phyloP scores from a whole-genome alignment of 441 rosid genomes.

The Brassica hybrid region DNA sequence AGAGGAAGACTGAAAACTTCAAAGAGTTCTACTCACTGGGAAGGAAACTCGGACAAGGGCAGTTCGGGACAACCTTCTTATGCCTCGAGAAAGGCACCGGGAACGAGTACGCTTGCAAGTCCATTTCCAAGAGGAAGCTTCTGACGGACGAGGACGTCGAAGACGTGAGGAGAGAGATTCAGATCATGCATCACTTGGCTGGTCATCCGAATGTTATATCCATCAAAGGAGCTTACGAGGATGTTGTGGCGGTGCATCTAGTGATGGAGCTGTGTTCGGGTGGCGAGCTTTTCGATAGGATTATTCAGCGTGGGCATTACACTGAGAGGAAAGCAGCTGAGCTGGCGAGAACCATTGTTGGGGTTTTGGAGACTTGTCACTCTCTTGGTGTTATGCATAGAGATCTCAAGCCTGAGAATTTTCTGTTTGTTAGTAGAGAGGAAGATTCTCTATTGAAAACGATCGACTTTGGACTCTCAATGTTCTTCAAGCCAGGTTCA shows the following conservation, averaged over 20 bases:
- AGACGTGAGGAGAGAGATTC: constrained; percentile 93
- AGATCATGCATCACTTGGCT: constrained; percentile 95
- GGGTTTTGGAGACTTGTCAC: constrained; percentile 94
- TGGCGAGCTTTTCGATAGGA: constrained; percentile 96
- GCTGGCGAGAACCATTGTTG: constrained; percentile 84
- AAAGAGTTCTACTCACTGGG: constrained; percentile 78
- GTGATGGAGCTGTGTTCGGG: constrained; percentile 95
- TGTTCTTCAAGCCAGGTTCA: constrained; percentile 94
- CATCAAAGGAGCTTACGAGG: constrained; percentile 91
- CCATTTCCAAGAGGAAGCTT: constrained; percentile 92
- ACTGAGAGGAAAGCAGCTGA: constrained; percentile 94
- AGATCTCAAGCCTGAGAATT: constrained; percentile 96
- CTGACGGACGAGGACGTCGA: constrained; percentile 86
- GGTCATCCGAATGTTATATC: constrained; percentile 92
- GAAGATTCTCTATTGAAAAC: constrained; percentile 92
- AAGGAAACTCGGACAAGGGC: constrained; percentile 95
- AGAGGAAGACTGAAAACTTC: constrained; percentile 74
- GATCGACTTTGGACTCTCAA: constrained; percentile 90
- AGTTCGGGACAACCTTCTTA: constrained; percentile 84
- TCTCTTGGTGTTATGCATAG: constrained; percentile 97
- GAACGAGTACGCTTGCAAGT: constrained; percentile 82
- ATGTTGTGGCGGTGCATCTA: constrained; percentile 82
- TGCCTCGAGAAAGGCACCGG: constrained; percentile 71
- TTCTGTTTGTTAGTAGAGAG: constrained; percentile 70
- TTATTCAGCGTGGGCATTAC: constrained; percentile 89